These are phyloP conservation scores for Ustilago cynodontis DNA, from an alignment of 1,284 basidiomycete genomes.

Conservation along the genomic window DNA sequence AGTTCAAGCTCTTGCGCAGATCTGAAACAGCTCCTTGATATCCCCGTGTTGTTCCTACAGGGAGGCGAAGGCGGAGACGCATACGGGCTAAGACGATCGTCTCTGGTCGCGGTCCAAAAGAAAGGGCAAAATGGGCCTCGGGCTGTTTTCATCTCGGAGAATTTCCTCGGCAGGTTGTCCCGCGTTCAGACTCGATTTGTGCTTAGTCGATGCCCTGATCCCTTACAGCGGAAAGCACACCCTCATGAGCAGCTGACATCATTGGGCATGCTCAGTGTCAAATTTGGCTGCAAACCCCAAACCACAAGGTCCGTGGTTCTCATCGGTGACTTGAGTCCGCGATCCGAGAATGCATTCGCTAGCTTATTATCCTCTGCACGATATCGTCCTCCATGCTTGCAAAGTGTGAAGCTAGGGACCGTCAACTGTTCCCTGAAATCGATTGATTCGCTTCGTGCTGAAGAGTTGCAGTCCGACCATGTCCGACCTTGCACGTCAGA, in stretches of 20 bases:
- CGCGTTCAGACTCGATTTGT: conserved; percentile 6
- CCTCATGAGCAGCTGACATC: conserved; percentile 2
- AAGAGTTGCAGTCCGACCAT: neutral
- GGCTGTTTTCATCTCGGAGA: conserved; percentile 11
- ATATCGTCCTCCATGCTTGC: neutral
- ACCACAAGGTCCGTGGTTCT: neutral
- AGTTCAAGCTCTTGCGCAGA: too few species aligned
- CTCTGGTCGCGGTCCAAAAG: too few species aligned
- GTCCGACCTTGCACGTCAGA: neutral
- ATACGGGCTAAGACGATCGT: too few species aligned
- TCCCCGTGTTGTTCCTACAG: too few species aligned
- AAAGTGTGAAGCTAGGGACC: neutral
- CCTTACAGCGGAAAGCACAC: neutral
- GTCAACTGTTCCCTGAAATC: neutral
- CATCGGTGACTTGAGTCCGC: neutral
- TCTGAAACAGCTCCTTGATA: too few species aligned
- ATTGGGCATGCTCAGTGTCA: neutral
- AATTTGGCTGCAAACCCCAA: neutral
- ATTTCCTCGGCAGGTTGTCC: conserved; percentile 2
- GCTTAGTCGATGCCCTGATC: neutral
- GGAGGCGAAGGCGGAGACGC: too few species aligned
- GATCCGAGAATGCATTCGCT: neutral
- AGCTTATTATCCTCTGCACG: neutral
- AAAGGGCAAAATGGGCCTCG: too few species aligned
- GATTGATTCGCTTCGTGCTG: neutral